Evolutionary conservation across 192 early-diverging fungal genomes (phyloP), one percentile per base, ranked within the genome.

Genomic region (Cladochytrium replicatum): DNA sequence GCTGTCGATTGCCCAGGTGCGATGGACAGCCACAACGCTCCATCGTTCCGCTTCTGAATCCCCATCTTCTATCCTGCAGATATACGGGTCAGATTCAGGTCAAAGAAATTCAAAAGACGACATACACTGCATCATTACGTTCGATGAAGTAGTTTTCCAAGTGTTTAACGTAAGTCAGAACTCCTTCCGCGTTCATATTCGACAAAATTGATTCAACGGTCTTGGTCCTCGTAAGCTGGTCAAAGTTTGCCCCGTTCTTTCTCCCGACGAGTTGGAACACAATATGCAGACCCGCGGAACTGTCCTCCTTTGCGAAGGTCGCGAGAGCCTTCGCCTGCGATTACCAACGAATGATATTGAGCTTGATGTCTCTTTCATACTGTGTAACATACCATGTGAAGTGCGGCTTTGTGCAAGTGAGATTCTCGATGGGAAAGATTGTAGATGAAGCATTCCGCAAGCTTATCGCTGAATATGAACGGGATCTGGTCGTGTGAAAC

Each of bases 361-460:
- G n/a, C n/a, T n/a, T n/a, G n/a, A n/a, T n/a, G n/a, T n/a, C n/a
- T n/a, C n/a, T n/a, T n/a, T n/a, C n/a, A n/a, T n/a, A n/a, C n/a
- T n/a, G n/a, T n/a, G n/a, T n/a, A n/a, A n/a, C 56, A 61, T 72
- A 82, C 81, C 4, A 75, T 78, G 40, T 80, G 75, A 52, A 67
- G 71, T 26, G 90, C 87, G 25, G 80, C 79, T 60, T 89, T 88
- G 73, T 80, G 77, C 51, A 97, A 68, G 54, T 77, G 80, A 34
- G 81, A 83, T 32, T 81, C 71, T 26, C 82, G 69, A 40, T 71
- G 72, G 13, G 79, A 72, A 26, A 91, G 67, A 66, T 87, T 87
- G 64, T 92, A 89, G 28, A 92, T 87, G 49, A 97, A 72, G 21
- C 75, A 77, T n/a, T 86, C 81, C 72, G 95, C 80, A 39, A 95